Base-by-base conservation (phyloP, 495 filamentous ascomycete species). In the Penicillium tannophilum region DNA sequence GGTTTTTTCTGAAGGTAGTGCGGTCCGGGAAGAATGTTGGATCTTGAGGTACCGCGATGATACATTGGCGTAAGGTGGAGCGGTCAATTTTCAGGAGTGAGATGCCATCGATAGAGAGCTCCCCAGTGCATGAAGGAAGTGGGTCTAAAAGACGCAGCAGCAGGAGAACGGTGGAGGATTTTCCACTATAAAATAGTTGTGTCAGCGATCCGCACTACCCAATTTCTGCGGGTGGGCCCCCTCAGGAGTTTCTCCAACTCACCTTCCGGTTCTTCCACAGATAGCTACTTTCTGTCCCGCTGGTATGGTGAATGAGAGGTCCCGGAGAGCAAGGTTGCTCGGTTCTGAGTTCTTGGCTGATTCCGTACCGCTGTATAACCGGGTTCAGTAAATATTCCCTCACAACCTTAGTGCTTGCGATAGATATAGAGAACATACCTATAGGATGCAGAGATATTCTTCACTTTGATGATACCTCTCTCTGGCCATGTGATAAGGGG, bases 11-110 rank as follows among this genome's bases (percentile, higher is more conserved):
- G 44, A 47, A 47, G 8, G 44, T 24, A 47, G 44, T 47, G 44
- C 44, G 11, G 24, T 47, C 44, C 7, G 44, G 44, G 12, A 47
- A 47, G 24, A 47, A 47, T 47, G 44, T 47, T 26, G 44, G 44
- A 24, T 47, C 44, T 19, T 47, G 44, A 16, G 44, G 44, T 4
- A 47, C 44, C 16, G 44, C 44, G 20, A 47, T 47, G 4, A 47
- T 47, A 26, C 44, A 28, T 47, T 24, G 20, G 20, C 44, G 44
- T 14, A 47, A 24, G 0, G 44, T 47, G 24, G 44, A 47, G 44
- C 44, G 44, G 7, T 47, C 44, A 8, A 47, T 47, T 26, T 14
- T 47, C 16, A 47, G 7, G 44, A 47, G 44, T 23, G 44, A 47
- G 19, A 12, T 16, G 4, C 24, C 20, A 11, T 47, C 44, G 19